Percentiles rank a stretch among this genome's conserved stretches.
Evolutionary conservation across 2,329 filamentous ascomycete species (phyloP).

Genomic region (Mycosphaerella sp.): DNA sequence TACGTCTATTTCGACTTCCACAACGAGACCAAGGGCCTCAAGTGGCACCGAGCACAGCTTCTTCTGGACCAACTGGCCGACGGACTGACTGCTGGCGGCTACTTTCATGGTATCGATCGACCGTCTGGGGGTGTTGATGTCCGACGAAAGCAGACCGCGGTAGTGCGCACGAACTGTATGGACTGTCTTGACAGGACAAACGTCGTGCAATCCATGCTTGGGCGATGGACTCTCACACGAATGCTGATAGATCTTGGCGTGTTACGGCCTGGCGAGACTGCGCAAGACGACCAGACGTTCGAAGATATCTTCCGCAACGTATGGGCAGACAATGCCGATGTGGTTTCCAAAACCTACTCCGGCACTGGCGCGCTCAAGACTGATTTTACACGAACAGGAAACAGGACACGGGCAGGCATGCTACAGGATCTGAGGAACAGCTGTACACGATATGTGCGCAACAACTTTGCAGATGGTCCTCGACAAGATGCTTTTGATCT

Average conservation of each 20-base stretch:
- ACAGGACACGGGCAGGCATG: conserved; percentile 76
- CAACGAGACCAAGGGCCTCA: conserved; percentile 89
- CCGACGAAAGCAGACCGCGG: conserved; percentile 73
- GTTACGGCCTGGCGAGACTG: conserved; percentile 66
- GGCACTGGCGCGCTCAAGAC: conserved; percentile 97
- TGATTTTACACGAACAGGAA: conserved; percentile 90
- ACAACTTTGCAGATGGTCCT: conserved; percentile 93
- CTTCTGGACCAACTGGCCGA: conserved; percentile 76
- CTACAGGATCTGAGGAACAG: conserved; percentile 84
- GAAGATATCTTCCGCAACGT: conserved; percentile 92
- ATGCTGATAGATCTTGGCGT: conserved; percentile 82
- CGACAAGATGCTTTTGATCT: conserved; percentile 93
- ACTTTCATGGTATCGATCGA: conserved; percentile 88
- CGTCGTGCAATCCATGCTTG: conserved; percentile 95
- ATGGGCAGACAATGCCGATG: conserved; percentile 97
- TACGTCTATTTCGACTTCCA: conserved; percentile 99
- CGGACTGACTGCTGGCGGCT: conserved; percentile 70
- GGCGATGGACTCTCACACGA: conserved; percentile 77
- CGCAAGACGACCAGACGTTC: conserved; percentile 73
- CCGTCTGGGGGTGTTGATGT: conserved; percentile 74
- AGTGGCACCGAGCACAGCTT: conserved; percentile 85
- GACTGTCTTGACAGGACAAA: conserved; percentile 97
- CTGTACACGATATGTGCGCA: conserved; percentile 78
- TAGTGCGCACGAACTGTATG: conserved; percentile 98
- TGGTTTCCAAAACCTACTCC: conserved; percentile 86